Evolutionary conservation across 1,284 basidiomycete genomes (phyloP).

Genomic region (Volvariella volvacea): DNA sequence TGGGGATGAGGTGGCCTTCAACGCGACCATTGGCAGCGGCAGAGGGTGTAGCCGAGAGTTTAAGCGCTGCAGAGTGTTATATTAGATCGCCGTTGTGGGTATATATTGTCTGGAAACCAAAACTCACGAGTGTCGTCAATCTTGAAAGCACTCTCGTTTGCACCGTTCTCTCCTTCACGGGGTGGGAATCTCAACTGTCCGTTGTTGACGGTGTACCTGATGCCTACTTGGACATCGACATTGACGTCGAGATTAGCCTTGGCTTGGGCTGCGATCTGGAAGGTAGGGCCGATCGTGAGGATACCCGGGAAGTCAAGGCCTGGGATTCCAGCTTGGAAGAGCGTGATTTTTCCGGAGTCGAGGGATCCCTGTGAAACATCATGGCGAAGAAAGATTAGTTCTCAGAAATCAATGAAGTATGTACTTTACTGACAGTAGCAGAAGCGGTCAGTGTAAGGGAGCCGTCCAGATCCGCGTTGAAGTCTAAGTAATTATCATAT

Average conservation of each 20-base stretch:
- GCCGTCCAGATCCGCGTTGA: slow-evolving; percentile 24
- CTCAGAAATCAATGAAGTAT: slow-evolving; percentile 3
- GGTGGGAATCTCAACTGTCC: slow-evolving; percentile 40
- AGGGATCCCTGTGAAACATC: slow-evolving; percentile 22
- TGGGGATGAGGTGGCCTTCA: slow-evolving; percentile 43
- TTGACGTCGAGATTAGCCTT: slow-evolving; percentile 27
- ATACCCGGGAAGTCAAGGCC: slow-evolving; percentile 25
- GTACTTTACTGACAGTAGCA: slow-evolving; percentile 21
- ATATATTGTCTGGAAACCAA: background rate
- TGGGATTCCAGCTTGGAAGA: slow-evolving; percentile 22
- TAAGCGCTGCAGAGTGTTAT: slow-evolving; percentile 28
- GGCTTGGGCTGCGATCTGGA: slow-evolving; percentile 28
- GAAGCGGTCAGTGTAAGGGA: slow-evolving; percentile 26
- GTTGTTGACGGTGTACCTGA: slow-evolving; percentile 29
- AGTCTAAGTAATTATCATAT: slow-evolving; percentile 8
- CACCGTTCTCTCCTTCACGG: slow-evolving; percentile 8
- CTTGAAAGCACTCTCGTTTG: slow-evolving; percentile 19
- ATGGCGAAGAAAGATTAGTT: background rate
- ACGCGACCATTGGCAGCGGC: slow-evolving; percentile 32
- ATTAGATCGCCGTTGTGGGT: background rate
- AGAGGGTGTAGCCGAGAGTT: slow-evolving; percentile 33
- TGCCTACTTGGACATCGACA: slow-evolving; percentile 30
- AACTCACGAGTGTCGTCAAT: slow-evolving; percentile 23
- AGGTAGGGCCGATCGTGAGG: slow-evolving; percentile 31
- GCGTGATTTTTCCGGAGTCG: slow-evolving; percentile 20